Conservation (phyloP, 441 rosid species). For the Codiaeum variegatum region DNA sequence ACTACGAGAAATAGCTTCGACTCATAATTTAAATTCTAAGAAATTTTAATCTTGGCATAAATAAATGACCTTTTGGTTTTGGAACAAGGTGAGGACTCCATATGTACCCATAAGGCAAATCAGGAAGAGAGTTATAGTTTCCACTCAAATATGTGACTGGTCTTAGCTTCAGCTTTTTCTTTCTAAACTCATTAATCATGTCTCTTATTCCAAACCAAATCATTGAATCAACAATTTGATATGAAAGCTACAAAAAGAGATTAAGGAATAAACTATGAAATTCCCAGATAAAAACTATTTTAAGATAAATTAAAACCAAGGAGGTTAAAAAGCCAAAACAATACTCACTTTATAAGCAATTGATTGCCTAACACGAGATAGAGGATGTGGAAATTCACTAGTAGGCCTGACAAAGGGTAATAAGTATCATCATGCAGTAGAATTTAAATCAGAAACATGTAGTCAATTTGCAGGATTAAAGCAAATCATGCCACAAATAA, state of each 20-base stretch:
- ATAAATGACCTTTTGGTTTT: conserved; percentile 82
- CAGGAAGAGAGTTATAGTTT: conserved; percentile 75
- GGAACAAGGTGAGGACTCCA: conserved; percentile 99
- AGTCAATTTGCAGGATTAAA: not conserved
- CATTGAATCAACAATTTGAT: conserved; percentile 92
- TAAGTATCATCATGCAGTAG: conserved; percentile 23
- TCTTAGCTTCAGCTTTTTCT: conserved; percentile 80
- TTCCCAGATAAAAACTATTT: not conserved
- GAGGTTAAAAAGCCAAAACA: not conserved
- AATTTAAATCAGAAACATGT: not conserved
- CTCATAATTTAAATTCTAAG: not conserved
- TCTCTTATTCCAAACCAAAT: conserved; percentile 99
- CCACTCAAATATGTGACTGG: conserved; percentile 98
- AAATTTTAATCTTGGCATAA: not conserved
- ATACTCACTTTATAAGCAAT: conserved; percentile 75
- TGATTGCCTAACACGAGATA: conserved; percentile 93
- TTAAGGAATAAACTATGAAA: not conserved
- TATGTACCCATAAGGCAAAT: conserved; percentile 86
- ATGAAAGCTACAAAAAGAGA: conserved; percentile 62
- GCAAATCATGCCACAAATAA: not conserved
- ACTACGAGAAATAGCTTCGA: not conserved
- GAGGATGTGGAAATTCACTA: conserved; percentile 95
- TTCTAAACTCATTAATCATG: conserved; percentile 91
- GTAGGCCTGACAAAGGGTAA: conserved; percentile 64
- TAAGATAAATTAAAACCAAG: not conserved